phyloP scores from a whole-genome alignment of 1,139 yeast species.

The Zhuliangozyma parablackwelliae region DNA sequence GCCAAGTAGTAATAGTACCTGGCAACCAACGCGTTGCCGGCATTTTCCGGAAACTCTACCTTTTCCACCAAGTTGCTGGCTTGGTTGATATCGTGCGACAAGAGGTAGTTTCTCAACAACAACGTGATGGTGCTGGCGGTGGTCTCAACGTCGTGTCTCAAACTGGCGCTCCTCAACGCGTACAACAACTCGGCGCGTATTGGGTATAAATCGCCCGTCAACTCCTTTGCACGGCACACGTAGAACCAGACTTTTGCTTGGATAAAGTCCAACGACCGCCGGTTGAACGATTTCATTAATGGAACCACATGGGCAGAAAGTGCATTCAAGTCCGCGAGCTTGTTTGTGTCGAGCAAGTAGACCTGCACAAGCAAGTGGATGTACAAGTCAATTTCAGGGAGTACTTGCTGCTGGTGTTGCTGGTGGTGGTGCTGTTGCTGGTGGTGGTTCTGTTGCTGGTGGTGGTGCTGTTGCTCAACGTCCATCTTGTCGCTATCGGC shows the following conservation, averaged over 20 bases:
- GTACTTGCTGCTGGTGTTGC: neutral
- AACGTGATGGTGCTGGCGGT: slow-evolving; percentile 83
- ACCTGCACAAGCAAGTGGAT: slow-evolving; percentile 76
- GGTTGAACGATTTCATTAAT: slow-evolving; percentile 61
- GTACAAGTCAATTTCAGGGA: slow-evolving; percentile 78
- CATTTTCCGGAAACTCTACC: slow-evolving; percentile 79
- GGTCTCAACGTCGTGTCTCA: slow-evolving; percentile 90
- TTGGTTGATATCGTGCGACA: slow-evolving; percentile 76
- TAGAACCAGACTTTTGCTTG: slow-evolving; percentile 94
- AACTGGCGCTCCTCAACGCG: slow-evolving; percentile 81
- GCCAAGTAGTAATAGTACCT: slow-evolving; percentile 90
- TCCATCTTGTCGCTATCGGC: slow-evolving; percentile 18
- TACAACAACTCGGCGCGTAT: slow-evolving; percentile 67
- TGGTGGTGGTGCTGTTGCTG: slow-evolving; percentile 3
- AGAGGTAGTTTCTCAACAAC: slow-evolving; percentile 73
- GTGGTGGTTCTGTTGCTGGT: no score
- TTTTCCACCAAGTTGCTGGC: slow-evolving; percentile 90
- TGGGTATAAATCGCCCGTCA: slow-evolving; percentile 52
- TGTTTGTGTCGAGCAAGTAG: slow-evolving; percentile 61
- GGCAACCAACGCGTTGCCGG: slow-evolving; percentile 86
- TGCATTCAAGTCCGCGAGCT: slow-evolving; percentile 44
- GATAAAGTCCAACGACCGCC: slow-evolving; percentile 80
- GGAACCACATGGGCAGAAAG: slow-evolving; percentile 54
- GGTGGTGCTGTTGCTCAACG: slow-evolving; percentile 14
- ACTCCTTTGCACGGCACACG: slow-evolving; percentile 74